Evolutionary conservation across 208 protist species (phyloP).

Genomic region (Acanthamoeba comandoni): DNA sequence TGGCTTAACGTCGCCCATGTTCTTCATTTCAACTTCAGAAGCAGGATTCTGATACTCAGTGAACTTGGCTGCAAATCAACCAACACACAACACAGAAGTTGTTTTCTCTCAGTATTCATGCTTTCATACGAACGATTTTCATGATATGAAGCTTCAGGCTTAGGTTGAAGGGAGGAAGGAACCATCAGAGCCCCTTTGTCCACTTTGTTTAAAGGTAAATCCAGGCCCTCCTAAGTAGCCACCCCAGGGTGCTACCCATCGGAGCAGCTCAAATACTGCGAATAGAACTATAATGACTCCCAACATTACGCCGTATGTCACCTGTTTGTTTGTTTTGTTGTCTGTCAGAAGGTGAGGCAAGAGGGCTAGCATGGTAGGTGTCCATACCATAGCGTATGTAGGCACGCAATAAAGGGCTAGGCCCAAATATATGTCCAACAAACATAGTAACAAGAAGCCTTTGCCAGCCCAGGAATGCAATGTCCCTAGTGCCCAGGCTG

Average conservation of each 20-base stretch:
- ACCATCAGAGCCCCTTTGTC: neutral
- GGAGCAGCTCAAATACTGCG: slow-evolving; percentile 19
- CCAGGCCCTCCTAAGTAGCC: slow-evolving; percentile 29
- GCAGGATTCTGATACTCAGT: too few species aligned
- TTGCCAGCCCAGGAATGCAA: slow-evolving; percentile 18
- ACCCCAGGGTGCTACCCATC: slow-evolving; percentile 50
- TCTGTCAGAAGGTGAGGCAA: neutral
- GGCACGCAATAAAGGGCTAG: slow-evolving; percentile 52
- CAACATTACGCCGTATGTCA: slow-evolving; percentile 51
- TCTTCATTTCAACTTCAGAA: neutral
- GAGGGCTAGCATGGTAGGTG: neutral
- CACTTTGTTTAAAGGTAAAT: slow-evolving; percentile 30
- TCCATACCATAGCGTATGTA: slow-evolving; percentile 43
- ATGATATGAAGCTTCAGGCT: too few species aligned
- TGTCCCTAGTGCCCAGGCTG: neutral
- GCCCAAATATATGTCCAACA: slow-evolving; percentile 50
- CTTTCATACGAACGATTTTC: too few species aligned
- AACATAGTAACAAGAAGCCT: slow-evolving; percentile 6
- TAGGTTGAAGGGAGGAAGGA: too few species aligned
- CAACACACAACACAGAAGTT: too few species aligned
- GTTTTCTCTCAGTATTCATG: too few species aligned
- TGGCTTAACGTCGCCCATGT: slow-evolving; percentile 24
- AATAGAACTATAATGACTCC: slow-evolving; percentile 44
- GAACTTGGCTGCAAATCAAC: too few species aligned
- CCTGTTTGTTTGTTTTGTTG: neutral